Evolutionary conservation across 176 grass and related monocot species (phyloP).

Genomic region (Carex myosuroides): DNA sequence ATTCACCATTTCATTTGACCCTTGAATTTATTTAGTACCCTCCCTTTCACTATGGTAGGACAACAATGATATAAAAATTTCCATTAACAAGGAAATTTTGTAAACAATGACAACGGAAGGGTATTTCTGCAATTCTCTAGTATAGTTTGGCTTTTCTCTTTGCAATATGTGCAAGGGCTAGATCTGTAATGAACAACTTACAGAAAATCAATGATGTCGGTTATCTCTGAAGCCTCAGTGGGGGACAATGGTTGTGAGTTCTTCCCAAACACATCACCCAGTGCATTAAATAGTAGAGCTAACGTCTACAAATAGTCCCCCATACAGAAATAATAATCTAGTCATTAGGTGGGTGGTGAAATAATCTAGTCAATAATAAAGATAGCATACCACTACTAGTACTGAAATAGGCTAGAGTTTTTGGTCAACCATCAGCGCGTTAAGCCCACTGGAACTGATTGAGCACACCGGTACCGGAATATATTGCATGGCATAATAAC

Average conservation of each 20-base stretch:
- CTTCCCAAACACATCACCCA: conserved; percentile 93
- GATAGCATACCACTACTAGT: not conserved
- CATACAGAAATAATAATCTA: conserved; percentile 1
- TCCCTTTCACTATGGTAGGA: not conserved
- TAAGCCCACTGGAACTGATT: not conserved
- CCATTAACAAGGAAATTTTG: not conserved
- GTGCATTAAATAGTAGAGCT: conserved; percentile 83
- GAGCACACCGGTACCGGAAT: not conserved
- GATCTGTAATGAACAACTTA: conserved; percentile 32
- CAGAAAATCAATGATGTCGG: conserved; percentile 95
- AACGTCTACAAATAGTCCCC: conserved; percentile 54
- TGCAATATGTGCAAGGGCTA: not conserved
- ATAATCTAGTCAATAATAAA: not conserved
- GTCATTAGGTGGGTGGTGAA: not conserved
- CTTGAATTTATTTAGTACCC: not conserved
- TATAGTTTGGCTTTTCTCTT: not conserved
- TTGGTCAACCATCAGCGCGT: not conserved
- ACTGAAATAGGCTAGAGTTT: not conserved
- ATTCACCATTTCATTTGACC: not conserved
- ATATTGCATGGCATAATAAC: not conserved
- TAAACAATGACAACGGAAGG: not conserved
- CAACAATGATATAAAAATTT: not conserved
- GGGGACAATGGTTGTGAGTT: conserved; percentile 61
- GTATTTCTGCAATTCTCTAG: not conserved
- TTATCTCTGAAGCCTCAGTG: conserved; percentile 73